Base-by-base conservation (phyloP, 2,329 filamentous ascomycete genomes). In the Diaporthe longicolla region DNA sequence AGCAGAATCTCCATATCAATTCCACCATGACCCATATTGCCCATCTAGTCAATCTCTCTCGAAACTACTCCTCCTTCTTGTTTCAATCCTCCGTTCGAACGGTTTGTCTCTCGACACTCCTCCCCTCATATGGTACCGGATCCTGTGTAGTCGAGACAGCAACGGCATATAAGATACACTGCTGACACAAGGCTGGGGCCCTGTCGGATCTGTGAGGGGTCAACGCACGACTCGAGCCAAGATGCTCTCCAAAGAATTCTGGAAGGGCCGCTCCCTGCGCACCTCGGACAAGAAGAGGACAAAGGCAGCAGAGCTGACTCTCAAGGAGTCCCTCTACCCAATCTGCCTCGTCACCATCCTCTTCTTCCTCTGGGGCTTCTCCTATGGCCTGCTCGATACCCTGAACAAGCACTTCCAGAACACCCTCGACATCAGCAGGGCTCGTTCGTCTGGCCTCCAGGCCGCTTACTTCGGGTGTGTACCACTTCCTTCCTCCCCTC, bases 311-410 rank as follows among this genome's bases (percentile, higher is more conserved):
- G 84, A 93, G 81, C 84, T 94, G 76, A 93, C 91, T 0, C 80
- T 94, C 40, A 86, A 90, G 70, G 87, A 93, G 78, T 94, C 92
- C 17, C 85, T 94, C 70, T 89, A 89, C 77, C 93, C 93, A 4
- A 87, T 94, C 59, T 84, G 85, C 71, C 86, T 95, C 6, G 92
- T 94, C 69, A 92, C 90, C 0, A 84, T 91, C 63, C 82, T 92
- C 1, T 92, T 92, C 83, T 92, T 92, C 80, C 86, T 93, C 29
- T 92, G 90, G 90, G 89, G 89, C 35, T 90, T 89, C 80, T 85
- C 84, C 29, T 90, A 90, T 79, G 88, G 88, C 40, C 84, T 90
- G 24, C 84, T 91, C 57, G 89, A 91, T 76, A 89, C 87, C 6
- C 78, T 87, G 45, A 82, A 82, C 79, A 87, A 87, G 73, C 89